Base-by-base conservation (phyloP, 441 rosid genomes). In the Theobroma grandiflorum region DNA sequence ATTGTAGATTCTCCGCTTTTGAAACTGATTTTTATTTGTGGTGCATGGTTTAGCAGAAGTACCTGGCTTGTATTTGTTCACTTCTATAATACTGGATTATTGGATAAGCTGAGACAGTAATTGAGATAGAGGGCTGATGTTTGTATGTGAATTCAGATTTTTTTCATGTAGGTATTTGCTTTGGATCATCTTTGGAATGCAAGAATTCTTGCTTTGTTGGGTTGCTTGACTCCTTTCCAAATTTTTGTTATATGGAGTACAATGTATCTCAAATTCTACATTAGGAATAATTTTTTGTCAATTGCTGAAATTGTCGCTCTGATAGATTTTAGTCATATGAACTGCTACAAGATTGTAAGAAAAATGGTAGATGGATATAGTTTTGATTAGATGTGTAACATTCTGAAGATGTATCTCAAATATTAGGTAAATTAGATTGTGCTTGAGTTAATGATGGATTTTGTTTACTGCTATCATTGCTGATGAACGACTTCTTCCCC, bases 1-100 rank as follows among this genome's bases (percentile, higher is more conserved):
- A 88, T 62, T 71, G 68, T 61, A 47, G 78, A 53, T 70, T 31
- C 62, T 78, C 14, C 69, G 45, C 40, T 3, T 26, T 67, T 78
- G 20, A 68, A 35, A 35, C 59, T 67, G 38, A 3, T 18, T 50
- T 72, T 67, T 35, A 11, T 5, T 58, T 71, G 37, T 2, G 38
- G 61, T 49, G 22, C 68, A 37, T 61, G 31, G 33, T 61, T 49
- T 33, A 9, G 53, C 53, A 62, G 8, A 37, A 65, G 14, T 14
- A 20, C 18, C 33, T 6, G 45, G 33, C 3, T 67, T 42, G 66
- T 16, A 22, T 78, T 55, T 8, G 2, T 45, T 10, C 31, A 2
- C 10, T 43, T 26, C 43, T 59, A 18, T 33, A 6, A 10, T 20
- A 14, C n/a, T 35, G 52, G 67, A 62, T 61, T 16, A n/a, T 63